Conservation (phyloP, 331 rosid species). For the Stylosanthes scabra region DNA sequence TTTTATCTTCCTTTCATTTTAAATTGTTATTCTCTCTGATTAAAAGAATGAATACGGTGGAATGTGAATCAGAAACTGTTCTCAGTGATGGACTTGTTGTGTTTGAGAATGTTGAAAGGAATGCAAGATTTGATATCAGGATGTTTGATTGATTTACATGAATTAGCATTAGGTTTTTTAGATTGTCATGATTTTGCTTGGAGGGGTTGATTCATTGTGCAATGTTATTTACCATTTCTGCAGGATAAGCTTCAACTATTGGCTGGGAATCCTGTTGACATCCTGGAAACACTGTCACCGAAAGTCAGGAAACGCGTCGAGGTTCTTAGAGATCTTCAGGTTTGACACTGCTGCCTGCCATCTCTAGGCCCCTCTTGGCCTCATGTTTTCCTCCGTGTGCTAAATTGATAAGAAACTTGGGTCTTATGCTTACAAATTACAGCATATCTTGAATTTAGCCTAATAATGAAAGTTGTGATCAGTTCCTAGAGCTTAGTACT, state of each 20-base stretch:
- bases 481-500: slow-evolving; percentile 3
- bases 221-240: slow-evolving; percentile 29
- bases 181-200: not conserved
- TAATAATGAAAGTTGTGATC: not conserved
- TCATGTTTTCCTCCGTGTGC: not conserved
- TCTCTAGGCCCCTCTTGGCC: slow-evolving; percentile 3
- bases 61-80: not conserved
- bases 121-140: not conserved
- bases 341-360: slow-evolving; percentile 26
- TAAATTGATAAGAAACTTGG: not conserved
- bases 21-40: too few relatives aligned
- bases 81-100: slow-evolving; percentile 14
- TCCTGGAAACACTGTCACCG: slow-evolving; percentile 56
- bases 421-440: not conserved
- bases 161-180: not conserved
- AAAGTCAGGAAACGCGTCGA: slow-evolving; percentile 65
- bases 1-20: too few relatives aligned
- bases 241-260: slow-evolving; percentile 64
- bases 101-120: slow-evolving; percentile 14
- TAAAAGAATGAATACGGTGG: not conserved
- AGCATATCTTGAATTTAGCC: not conserved
- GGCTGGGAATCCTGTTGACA: slow-evolving; percentile 52
- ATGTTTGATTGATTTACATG: not conserved
- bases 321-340: slow-evolving; percentile 66
- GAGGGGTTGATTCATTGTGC: not conserved